These are phyloP conservation scores for Podospora pseudoanserina DNA, from an alignment of 495 filamentous ascomycete species.

Conservation along the genomic window DNA sequence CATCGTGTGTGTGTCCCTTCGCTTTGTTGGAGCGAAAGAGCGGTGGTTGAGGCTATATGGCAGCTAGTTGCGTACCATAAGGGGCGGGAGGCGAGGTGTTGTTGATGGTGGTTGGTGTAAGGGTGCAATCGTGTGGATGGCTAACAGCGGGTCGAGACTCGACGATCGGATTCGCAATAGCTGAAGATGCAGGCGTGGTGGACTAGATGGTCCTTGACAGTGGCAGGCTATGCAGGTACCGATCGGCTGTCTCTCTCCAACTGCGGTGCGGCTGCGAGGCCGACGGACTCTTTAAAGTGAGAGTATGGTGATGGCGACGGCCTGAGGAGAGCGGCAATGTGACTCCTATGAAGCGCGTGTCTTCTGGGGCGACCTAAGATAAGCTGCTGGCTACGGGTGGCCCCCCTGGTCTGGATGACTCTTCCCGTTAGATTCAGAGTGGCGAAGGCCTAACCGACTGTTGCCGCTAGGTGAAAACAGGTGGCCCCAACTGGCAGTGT, in stretches of 20 bases:
- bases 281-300: constrained; percentile 21
- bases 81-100: constrained; percentile 19
- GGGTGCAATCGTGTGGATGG: not conserved
- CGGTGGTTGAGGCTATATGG: constrained; percentile 34
- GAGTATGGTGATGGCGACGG: constrained; percentile 13
- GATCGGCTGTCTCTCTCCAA: not conserved
- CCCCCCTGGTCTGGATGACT: constrained; percentile 45
- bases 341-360: constrained; percentile 40
- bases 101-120: not conserved
- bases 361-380: constrained; percentile 35
- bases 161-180: constrained; percentile 5
- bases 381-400: constrained; percentile 32
- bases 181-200: constrained; percentile 7
- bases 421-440: constrained; percentile 36
- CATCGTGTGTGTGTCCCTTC: constrained; percentile 48
- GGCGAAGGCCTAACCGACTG: constrained; percentile 37
- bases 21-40: constrained; percentile 28
- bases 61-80: constrained; percentile 35
- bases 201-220: constrained; percentile 2
- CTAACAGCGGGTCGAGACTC: constrained; percentile 12
- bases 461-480: constrained; percentile 42
- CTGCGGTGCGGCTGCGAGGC: constrained; percentile 15
- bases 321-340: constrained; percentile 27
- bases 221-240: constrained; percentile 17
- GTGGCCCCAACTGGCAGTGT: constrained; percentile 45